Evolutionary conservation across 768 basidiomycete species (phyloP).

Genomic region (Solioccasus polychromus): DNA sequence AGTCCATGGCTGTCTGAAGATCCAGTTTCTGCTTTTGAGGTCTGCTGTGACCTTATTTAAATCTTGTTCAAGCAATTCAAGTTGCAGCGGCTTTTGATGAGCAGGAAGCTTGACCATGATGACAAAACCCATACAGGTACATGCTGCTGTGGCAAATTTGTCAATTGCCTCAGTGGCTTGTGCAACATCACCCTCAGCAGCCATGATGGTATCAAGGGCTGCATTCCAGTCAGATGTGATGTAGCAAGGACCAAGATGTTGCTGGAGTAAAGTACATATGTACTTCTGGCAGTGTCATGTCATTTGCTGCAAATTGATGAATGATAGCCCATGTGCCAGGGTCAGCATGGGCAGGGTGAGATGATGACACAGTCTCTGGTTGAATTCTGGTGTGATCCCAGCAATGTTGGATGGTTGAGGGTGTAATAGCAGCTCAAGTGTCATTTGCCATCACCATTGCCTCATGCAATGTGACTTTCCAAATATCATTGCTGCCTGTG

Average conservation of each 20-base stretch:
- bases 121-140: not conserved
- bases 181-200: not conserved
- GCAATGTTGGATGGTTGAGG: no score
- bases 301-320: slow-evolving; percentile 2
- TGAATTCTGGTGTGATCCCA: not conserved
- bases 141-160: not conserved
- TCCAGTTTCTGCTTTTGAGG: not conserved
- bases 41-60: not conserved
- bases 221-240: not conserved
- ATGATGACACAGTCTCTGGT: not conserved
- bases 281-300: not conserved
- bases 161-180: not conserved
- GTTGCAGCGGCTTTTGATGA: not conserved
- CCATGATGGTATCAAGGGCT: slow-evolving; percentile 1
- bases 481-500: no score
- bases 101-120: not conserved
- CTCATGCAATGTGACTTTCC: no score
- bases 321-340: slow-evolving; percentile 9
- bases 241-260: slow-evolving; percentile 2
- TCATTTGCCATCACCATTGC: no score
- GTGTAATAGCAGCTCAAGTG: no score
- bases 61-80: not conserved
- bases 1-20: not conserved
- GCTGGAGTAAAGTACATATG: not conserved
- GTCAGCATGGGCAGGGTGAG: slow-evolving; percentile 1